These are phyloP conservation scores for Ceriops zippeliana DNA, from an alignment of 345 rosid genomes.

Conservation along the genomic window DNA sequence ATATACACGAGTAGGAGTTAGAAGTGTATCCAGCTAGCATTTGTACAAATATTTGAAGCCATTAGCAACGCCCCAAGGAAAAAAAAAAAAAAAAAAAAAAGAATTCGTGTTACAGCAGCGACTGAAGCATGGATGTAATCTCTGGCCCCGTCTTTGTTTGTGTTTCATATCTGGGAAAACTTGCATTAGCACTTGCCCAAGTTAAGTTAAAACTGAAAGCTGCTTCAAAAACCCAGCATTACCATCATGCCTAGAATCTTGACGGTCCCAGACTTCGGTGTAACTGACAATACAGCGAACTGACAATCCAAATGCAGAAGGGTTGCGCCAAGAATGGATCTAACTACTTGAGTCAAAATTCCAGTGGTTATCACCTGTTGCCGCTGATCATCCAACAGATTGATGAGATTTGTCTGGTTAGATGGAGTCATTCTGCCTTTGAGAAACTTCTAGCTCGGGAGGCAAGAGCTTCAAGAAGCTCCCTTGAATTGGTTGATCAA, in stretches of 20 bases:
- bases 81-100: neutral
- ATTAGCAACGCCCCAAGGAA: neutral
- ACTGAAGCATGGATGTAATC: slow-evolving; percentile 4
- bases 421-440: slow-evolving; percentile 17
- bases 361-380: neutral
- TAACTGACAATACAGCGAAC: neutral
- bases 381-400: neutral
- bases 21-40: neutral
- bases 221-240: neutral
- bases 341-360: neutral
- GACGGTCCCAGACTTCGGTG: neutral
- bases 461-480: slow-evolving; percentile 52
- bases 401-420: neutral
- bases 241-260: neutral
- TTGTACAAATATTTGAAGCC: slow-evolving; percentile 11
- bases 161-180: neutral
- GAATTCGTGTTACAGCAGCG: slow-evolving; percentile 2
- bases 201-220: too few species aligned
- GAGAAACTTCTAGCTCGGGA: slow-evolving; percentile 36
- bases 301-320: neutral
- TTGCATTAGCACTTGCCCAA: neutral
- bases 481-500: slow-evolving; percentile 37
- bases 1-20: too few species aligned
- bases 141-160: neutral
- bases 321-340: neutral